Evolutionary conservation across 2,329 filamentous ascomycete genomes (phyloP), one percentile per base, ranked within the genome.

Genomic region (Exophiala phaeomuriformis): DNA sequence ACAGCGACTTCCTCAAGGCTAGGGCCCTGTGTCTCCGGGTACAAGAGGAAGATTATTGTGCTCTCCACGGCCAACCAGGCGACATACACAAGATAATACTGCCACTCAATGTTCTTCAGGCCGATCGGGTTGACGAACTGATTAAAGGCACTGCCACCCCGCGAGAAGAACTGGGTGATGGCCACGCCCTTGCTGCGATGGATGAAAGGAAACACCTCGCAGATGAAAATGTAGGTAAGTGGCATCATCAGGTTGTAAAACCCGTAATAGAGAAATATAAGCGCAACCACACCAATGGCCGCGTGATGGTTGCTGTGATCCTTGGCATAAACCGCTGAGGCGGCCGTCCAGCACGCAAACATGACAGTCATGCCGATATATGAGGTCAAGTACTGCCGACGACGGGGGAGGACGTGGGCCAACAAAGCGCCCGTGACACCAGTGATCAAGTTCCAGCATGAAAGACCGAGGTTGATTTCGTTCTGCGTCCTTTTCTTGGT

Each of bases 301-400:
- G 66, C 71, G 5, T 69, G 67, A 4, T 63, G 64, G 55, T 72
- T 66, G 4, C 62, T 66, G 40, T 67, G 69, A 55, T 64, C 59
- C 19, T 19, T 19, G 5, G 70, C 68, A 44, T 70, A 72, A 1
- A 58, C 64, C 41, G 78, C 78, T 7, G 75, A 73, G 5, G 80
- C 64, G 2, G 68, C 75, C 1, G 77, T 77, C 35, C 79, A 72
- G 48, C 79, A 67, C 59, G 78, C 79, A 2, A 80, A 69, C 37
- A 72, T 77, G 19, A 72, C 49, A 2, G 71, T 57, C 47, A 57
- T 29, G 28, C 41, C 2, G 4, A 10, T 51, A 28, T 71, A 77
- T 8, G 72, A 54, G 2, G 70, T 67, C 2, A 75, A 61, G 4
- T 72, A 61, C 43, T 67, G 64, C 4, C 57, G 61, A 55, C 74